These are phyloP conservation scores for Podospora conica DNA, from an alignment of 495 filamentous ascomycete species.

Conservation along the genomic window DNA sequence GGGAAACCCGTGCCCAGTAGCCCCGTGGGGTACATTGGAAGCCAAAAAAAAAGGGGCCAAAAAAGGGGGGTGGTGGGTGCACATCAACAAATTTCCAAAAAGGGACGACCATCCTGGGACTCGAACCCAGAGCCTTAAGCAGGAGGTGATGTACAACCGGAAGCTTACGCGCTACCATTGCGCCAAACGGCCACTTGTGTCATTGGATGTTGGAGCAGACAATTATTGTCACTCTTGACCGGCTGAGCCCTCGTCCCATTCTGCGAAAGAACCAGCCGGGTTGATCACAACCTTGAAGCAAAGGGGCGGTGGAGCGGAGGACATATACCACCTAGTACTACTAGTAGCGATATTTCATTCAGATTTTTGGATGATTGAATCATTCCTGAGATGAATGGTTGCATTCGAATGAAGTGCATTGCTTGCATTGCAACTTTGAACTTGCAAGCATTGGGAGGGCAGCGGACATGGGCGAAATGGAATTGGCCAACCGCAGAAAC, in stretches of 20 bases:
- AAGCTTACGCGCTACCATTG: neutral
- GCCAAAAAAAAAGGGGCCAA: neutral
- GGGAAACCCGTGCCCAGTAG: too few species aligned
- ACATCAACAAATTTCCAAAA: neutral
- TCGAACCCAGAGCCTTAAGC: neutral
- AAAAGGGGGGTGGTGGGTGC: neutral
- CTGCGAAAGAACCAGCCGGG: too few species aligned
- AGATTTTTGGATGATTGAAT: neutral
- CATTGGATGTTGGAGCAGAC: neutral
- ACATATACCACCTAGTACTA: neutral
- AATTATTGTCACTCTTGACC: neutral
- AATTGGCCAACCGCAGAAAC: neutral
- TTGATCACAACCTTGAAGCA: neutral
- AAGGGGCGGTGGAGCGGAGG: too few species aligned
- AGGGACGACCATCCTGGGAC: neutral
- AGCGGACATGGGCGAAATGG: neutral
- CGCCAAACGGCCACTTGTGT: neutral
- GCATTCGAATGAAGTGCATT: neutral
- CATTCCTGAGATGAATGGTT: neutral
- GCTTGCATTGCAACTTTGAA: too few species aligned
- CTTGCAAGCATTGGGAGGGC: neutral
- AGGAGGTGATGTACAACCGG: neutral
- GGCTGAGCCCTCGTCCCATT: too few species aligned
- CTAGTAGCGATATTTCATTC: neutral
- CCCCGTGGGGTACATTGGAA: too few species aligned